Percentiles rank a stretch among this genome's conserved stretches.
Conservation (phyloP, 768 basidiomycete genomes). For the Macrolepiota dolichaula region DNA sequence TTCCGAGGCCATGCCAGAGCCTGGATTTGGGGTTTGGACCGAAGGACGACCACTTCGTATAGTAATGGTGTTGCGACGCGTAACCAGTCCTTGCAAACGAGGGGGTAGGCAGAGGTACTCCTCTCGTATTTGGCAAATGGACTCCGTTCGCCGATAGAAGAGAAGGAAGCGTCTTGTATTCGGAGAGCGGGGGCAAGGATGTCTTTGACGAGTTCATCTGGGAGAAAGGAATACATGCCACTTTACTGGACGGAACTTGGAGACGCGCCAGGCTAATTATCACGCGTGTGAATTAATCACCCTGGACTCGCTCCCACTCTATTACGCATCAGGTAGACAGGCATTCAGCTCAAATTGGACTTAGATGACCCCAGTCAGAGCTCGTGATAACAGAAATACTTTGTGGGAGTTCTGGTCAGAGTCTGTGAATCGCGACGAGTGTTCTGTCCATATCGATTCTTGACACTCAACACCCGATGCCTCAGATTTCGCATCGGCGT, state of each 20-base stretch:
- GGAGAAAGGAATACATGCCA: conserved; percentile 11
- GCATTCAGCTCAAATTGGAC: conserved; percentile 44
- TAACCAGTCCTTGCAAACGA: conserved; percentile 24
- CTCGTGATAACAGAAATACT: conserved; percentile 41
- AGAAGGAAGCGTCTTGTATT: conserved; percentile 17
- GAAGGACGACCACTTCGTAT: conserved; percentile 22
- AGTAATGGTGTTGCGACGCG: conserved; percentile 23
- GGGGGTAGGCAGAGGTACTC: conserved; percentile 17
- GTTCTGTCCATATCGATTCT: no score
- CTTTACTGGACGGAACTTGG: no score
- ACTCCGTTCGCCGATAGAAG: conserved; percentile 9
- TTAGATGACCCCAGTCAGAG: conserved; percentile 38
- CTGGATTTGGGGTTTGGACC: conserved; percentile 22
- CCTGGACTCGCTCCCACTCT: conserved; percentile 7
- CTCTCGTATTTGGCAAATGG: conserved; percentile 15
- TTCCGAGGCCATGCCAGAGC: conserved; percentile 17
- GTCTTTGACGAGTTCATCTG: conserved; percentile 22
- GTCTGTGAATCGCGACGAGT: conserved; percentile 34
- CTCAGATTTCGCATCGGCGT: no score
- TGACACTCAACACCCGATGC: no score
- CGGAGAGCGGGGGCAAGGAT: conserved; percentile 17
- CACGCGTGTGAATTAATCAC: no score
- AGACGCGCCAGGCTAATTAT: no score
- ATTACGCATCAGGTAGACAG: conserved; percentile 37
- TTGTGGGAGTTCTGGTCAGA: conserved; percentile 56